Evolutionary conservation across 768 basidiomycete genomes (phyloP).

Genomic region (Candolleomyces eurysporus): DNA sequence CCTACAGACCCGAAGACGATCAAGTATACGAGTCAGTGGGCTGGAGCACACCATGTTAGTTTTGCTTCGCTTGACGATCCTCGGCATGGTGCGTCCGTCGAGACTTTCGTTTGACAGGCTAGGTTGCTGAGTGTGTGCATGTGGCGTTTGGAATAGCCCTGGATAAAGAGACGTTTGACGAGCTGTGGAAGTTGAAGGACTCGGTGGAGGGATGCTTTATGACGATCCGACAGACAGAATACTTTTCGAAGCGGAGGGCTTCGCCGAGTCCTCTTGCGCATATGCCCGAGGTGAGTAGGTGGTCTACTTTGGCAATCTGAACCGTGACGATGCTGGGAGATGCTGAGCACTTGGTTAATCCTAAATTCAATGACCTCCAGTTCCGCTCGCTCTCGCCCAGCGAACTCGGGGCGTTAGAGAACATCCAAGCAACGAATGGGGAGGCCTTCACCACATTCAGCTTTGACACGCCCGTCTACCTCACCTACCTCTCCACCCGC

Average conservation of each 20-base stretch:
- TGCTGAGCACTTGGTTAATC: background rate
- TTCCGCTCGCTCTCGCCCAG: constrained; percentile 32
- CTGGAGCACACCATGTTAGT: constrained; percentile 77
- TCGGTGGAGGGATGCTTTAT: constrained; percentile 62
- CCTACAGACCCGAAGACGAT: constrained; percentile 74
- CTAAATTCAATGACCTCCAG: constrained; percentile 20
- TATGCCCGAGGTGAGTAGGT: constrained; percentile 50
- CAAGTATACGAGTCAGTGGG: constrained; percentile 80
- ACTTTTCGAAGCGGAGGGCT: constrained; percentile 41
- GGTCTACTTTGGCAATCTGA: background rate
- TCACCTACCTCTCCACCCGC: constrained; percentile 65
- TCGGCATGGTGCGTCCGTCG: constrained; percentile 6
- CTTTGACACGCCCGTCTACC: constrained; percentile 69
- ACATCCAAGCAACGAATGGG: constrained; percentile 36
- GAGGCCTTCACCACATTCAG: constrained; percentile 64
- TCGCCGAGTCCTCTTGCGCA: constrained; percentile 44
- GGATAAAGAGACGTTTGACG: constrained; percentile 72
- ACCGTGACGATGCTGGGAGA: background rate
- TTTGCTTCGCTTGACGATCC: constrained; percentile 5
- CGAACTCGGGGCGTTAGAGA: constrained; percentile 25
- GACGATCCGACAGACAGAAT: constrained; percentile 62
- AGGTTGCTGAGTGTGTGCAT: background rate
- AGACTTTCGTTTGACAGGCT: background rate
- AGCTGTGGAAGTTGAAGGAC: constrained; percentile 68
- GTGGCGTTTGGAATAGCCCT: constrained; percentile 41